phyloP scores from a whole-genome alignment of 805 yeast genomes.

The Jamesozyma lodderae region DNA sequence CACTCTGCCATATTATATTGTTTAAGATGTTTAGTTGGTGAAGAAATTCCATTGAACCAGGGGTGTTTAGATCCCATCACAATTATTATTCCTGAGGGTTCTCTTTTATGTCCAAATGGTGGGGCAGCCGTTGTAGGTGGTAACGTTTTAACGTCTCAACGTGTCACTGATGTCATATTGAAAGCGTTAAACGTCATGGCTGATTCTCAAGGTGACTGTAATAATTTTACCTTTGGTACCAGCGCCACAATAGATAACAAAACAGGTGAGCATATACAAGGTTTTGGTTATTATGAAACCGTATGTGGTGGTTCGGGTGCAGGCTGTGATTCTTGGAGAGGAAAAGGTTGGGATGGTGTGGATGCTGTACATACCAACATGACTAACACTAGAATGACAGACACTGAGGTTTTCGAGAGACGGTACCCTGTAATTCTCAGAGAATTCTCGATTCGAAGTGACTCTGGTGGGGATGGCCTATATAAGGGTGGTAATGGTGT shows the following conservation, averaged over 20 bases:
- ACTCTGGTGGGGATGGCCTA: slow-evolving; percentile 75
- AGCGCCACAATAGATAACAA: slow-evolving; percentile 53
- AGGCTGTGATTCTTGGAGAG: slow-evolving; percentile 38
- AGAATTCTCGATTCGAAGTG: slow-evolving; percentile 58
- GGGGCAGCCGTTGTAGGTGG: slow-evolving; percentile 95
- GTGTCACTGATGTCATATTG: slow-evolving; percentile 82
- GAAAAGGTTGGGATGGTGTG: slow-evolving; percentile 75
- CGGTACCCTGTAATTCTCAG: slow-evolving; percentile 75
- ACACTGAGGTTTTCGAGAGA: slow-evolving; percentile 79
- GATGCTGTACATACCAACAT: slow-evolving; percentile 90
- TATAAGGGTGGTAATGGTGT: slow-evolving; percentile 81
- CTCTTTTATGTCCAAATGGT: slow-evolving; percentile 62
- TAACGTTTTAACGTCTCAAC: slow-evolving; percentile 88
- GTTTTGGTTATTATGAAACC: slow-evolving; percentile 89
- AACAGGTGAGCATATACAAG: slow-evolving; percentile 39
- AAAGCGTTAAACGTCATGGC: slow-evolving; percentile 86
- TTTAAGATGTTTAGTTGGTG: slow-evolving; percentile 72
- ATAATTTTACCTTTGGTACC: slow-evolving; percentile 85
- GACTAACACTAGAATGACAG: slow-evolving; percentile 90
- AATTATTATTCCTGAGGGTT: slow-evolving; percentile 52
- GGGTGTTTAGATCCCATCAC: slow-evolving; percentile 81
- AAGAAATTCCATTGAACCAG: slow-evolving; percentile 85
- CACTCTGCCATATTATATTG: slow-evolving; percentile 84
- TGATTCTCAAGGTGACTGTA: slow-evolving; percentile 93
- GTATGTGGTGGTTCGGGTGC: slow-evolving; percentile 97